Evolutionary conservation across 2,329 filamentous ascomycete species (phyloP), one percentile per base, ranked within the genome.

Genomic region (Keithomyces neogunnii): DNA sequence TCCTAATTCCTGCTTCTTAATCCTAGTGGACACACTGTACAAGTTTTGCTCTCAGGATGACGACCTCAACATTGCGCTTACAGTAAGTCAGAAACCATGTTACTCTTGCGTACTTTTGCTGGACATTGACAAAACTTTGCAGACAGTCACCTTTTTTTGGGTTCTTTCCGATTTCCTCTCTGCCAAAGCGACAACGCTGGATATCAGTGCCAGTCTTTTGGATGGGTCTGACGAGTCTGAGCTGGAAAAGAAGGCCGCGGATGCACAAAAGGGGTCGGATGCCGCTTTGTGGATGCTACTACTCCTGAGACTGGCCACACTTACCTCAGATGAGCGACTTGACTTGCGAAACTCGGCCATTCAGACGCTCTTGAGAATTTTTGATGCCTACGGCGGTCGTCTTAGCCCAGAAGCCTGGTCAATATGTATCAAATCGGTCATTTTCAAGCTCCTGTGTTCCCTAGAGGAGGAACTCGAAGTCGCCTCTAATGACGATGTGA

Each of bases 131-230:
- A 26, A 4, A 28, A 40, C 38, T 19, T 40, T 36, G 28, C 38
- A 89, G 81, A 93, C 91, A 1, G 88, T 96, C 7, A 96, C 92
- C 0, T 93, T 95, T 63, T 95, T 96, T 66, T 96, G 91, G 89
- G 91, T 92, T 50, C 80, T 96, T 6, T 96, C 92, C 0, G 91
- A 96, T 66, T 93, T 91, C 56, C 74, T 97, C 4, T 84, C 81
- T 1, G 71, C 75, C 3, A 81, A 79, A 57, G 81, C 76, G 50
- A 74, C 73, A 52, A 73, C 76, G 0, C 76, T 85, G 44, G 74
- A 77, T 1, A 78, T 85, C 33, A 82, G 77, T 1, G 71, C 76
- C 43, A 73, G 76, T 48, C 73, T 84, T 53, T 73, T 84, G 51
- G 68, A 73, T 44, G 71, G 75, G 54, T 62, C 76, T 53, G 70